These are phyloP conservation scores for Arabidopsis suecica DNA, from an alignment of 345 rosid species.

Conservation along the genomic window DNA sequence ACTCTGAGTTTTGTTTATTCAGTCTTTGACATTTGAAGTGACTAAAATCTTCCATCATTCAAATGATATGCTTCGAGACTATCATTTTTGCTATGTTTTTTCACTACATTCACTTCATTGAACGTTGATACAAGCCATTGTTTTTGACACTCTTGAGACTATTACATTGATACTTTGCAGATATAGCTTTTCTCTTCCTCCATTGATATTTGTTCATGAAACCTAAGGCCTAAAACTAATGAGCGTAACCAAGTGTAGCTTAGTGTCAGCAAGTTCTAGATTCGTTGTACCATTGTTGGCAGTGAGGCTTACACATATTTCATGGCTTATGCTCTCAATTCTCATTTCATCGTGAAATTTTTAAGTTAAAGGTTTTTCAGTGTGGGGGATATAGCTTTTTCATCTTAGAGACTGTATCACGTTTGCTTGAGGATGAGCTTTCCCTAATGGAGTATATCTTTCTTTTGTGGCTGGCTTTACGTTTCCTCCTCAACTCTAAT, in stretches of 20 bases:
- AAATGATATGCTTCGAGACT: not conserved
- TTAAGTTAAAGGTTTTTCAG: not conserved
- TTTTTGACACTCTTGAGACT: not conserved
- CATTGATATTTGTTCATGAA: slow-evolving; percentile 11
- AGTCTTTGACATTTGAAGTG: slow-evolving; percentile 5
- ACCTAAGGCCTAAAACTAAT: not conserved
- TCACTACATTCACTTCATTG: too few species aligned
- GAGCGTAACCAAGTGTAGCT: not conserved
- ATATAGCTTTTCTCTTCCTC: slow-evolving; percentile 4
- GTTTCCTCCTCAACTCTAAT: slow-evolving; percentile 13
- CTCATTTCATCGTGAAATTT: not conserved
- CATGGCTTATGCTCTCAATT: not conserved
- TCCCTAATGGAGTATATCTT: not conserved
- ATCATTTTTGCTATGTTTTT: not conserved
- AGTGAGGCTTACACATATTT: slow-evolving; percentile 2
- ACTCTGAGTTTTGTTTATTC: slow-evolving; percentile 7
- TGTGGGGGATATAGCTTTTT: slow-evolving; percentile 7
- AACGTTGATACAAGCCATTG: not conserved
- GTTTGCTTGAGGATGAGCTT: slow-evolving; percentile 19
- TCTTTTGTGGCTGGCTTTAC: slow-evolving; percentile 22
- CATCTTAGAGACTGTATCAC: slow-evolving; percentile 1
- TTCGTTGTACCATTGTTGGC: not conserved
- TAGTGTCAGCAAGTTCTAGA: slow-evolving; percentile 4
- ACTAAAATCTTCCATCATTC: not conserved
- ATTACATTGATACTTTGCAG: not conserved